A percentile compares a stretch with the other conserved stretches of the same genome.
phyloP scores from a whole-genome alignment of 2,329 filamentous ascomycete genomes.

The Colletotrichum eleusines region DNA sequence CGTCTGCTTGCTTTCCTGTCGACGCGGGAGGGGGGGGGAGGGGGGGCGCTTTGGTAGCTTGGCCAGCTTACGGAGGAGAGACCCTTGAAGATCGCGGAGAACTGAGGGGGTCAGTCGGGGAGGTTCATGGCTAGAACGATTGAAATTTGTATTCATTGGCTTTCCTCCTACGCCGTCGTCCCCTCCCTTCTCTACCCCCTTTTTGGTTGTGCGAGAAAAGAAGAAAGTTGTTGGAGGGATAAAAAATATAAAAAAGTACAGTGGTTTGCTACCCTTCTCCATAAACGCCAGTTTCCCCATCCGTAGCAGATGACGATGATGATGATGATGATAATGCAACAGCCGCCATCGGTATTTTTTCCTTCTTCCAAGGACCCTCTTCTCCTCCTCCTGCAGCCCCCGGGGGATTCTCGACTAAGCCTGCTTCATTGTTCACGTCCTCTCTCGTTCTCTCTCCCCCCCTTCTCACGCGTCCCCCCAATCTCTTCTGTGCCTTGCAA shows the following conservation, averaged over 20 bases:
- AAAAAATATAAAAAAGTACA: slow-evolving; percentile 5
- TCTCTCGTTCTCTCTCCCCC: not conserved
- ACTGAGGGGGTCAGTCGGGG: not conserved
- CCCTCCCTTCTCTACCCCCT: not conserved
- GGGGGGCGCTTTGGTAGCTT: not conserved
- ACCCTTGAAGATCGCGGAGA: not conserved
- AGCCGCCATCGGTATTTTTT: not conserved
- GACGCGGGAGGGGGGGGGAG: not conserved
- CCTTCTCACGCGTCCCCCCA: not conserved
- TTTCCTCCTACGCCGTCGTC: slow-evolving; percentile 36
- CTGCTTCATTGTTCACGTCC: slow-evolving; percentile 5
- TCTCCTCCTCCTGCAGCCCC: not conserved
- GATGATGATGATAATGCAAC: slow-evolving; percentile 12
- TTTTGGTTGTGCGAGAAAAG: slow-evolving; percentile 18
- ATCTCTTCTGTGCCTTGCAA: not conserved
- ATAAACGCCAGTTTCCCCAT: slow-evolving; percentile 32
- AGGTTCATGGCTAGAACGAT: slow-evolving; percentile 35
- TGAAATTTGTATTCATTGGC: slow-evolving; percentile 38
- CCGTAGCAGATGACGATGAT: slow-evolving; percentile 13
- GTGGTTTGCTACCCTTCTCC: slow-evolving; percentile 1
- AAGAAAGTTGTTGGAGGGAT: not conserved
- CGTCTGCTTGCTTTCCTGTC: not conserved
- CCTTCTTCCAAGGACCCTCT: not conserved
- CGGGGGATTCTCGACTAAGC: slow-evolving; percentile 34
- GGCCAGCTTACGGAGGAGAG: not conserved